A percentile compares a stretch with the other conserved stretches of the same genome.
Evolutionary conservation across 2,329 filamentous ascomycete species (phyloP).

Genomic region (Basipetospora chlamydospora): DNA sequence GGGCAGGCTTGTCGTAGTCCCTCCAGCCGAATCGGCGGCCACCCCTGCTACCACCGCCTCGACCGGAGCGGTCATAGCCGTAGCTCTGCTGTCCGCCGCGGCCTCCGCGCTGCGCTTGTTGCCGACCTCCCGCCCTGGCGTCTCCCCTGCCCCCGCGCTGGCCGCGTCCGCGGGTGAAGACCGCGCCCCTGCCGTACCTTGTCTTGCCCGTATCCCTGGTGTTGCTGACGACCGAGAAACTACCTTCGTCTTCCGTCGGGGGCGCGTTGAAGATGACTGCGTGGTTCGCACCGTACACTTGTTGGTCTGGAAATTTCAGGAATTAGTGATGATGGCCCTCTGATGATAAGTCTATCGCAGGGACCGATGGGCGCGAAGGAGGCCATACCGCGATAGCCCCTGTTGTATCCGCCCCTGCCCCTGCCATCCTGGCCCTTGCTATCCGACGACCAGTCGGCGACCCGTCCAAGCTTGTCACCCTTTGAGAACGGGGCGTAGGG

Average conservation of each 20-base stretch:
- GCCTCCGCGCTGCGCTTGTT: slow-evolving; percentile 54
- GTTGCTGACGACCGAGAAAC: slow-evolving; percentile 97
- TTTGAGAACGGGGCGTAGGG: slow-evolving; percentile 98
- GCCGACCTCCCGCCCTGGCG: slow-evolving; percentile 39
- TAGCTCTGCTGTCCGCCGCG: slow-evolving; percentile 49
- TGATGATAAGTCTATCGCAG: too few species aligned
- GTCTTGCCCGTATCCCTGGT: slow-evolving; percentile 73
- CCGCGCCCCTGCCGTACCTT: slow-evolving; percentile 77
- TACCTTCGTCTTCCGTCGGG: slow-evolving; percentile 85
- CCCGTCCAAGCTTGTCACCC: slow-evolving; percentile 94
- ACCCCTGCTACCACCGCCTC: slow-evolving; percentile 55
- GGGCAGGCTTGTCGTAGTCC: slow-evolving; percentile 94
- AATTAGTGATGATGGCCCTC: too few species aligned
- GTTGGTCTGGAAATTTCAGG: slow-evolving; percentile 66
- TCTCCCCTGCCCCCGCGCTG: slow-evolving; percentile 56
- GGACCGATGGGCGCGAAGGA: too few species aligned
- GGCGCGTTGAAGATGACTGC: slow-evolving; percentile 82
- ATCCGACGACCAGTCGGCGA: slow-evolving; percentile 95
- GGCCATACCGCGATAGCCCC: slow-evolving; percentile 72
- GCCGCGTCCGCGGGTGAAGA: slow-evolving; percentile 77
- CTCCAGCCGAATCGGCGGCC: slow-evolving; percentile 94
- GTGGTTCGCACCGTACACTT: slow-evolving; percentile 86
- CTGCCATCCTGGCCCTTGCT: slow-evolving; percentile 67
- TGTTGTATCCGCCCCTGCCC: slow-evolving; percentile 76
- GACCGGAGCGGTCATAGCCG: slow-evolving; percentile 58